Base-by-base conservation (phyloP, 2,329 filamentous ascomycete species). In the Colletotrichum orchidophilum region DNA sequence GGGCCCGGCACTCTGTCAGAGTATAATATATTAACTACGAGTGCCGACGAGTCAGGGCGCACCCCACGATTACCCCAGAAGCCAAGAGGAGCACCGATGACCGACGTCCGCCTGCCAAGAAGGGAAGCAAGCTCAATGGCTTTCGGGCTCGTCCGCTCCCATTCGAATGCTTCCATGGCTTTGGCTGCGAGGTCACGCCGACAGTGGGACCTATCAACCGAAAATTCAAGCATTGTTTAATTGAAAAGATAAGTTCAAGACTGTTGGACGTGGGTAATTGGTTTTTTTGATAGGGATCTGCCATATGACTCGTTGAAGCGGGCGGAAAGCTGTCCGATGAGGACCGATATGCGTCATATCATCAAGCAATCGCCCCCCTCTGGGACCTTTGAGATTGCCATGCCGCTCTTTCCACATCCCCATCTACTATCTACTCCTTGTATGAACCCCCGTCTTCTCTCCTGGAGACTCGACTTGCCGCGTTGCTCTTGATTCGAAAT, bases 21-120 rank as follows among this genome's bases (percentile, higher is more conserved):
- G 54, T 66, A n/a, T 60, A 18, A 60, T 70, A 66, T 21, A 71
- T 67, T 63, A 31, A 50, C 29, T 8, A 46, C 35, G n/a, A 33
- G 26, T n/a, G 11, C n/a, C 31, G 42, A 42, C 63, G 68, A 71
- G 68, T 71, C 68, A 67, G 58, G 27, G 11, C 18, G 29, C 24
- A 46, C 57, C 57, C 63, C 57, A 68, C 68, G 68, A 63, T 71
- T 63, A 71, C 63, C 63, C 57, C 68, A 12, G 63, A 67, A 71
- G 63, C 57, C 57, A 62, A 68, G 50, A 39, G 58, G 29, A 53
- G 5, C 50, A 58, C 26, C 63, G 63, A 27, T 57, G 33, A 58
- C 26, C 63, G 63, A 27, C 63, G 33, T 31, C 8, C 24, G 35
- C 54, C 11, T 42, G 39, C 63, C 50, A 46, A 46, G 39, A 39